Evolutionary conservation across 2,329 filamentous ascomycete genomes (phyloP).

Genomic region (Arthrobotrys sinensis): DNA sequence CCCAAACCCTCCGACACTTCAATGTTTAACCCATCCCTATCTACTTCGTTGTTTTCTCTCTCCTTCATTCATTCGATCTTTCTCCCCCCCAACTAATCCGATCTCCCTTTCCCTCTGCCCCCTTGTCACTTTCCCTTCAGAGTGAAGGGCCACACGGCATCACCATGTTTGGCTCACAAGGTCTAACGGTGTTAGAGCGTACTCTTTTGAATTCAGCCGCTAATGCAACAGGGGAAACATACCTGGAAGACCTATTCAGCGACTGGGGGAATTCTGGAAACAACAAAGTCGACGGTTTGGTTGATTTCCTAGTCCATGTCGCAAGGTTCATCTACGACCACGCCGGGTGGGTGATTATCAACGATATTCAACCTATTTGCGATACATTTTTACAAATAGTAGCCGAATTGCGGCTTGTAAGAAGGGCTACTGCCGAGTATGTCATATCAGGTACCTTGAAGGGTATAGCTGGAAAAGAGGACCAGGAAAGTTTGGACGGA

Average conservation of each 20-base stretch:
- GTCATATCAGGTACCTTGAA: not conserved
- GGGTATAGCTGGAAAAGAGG: not conserved
- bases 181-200: no score
- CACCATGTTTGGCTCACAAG: no score
- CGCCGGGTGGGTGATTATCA: not conserved
- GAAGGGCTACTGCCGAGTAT: not conserved
- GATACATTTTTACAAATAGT: slow-evolving; percentile 2
- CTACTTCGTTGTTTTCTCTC: not conserved
- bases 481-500: not conserved
- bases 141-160: no score
- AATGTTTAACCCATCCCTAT: not conserved
- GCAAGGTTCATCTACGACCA: not conserved
- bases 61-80: not conserved
- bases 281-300: not conserved
- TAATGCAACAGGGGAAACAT: not conserved
- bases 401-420: not conserved
- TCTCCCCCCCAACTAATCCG: not conserved
- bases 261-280: not conserved
- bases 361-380: not conserved
- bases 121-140: no score
- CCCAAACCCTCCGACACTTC: not conserved
- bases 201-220: not conserved
- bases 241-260: not conserved
- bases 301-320: not conserved
- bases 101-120: no score